Base-by-base conservation (phyloP, 2,329 filamentous ascomycete species). In the Xylariales sp. region DNA sequence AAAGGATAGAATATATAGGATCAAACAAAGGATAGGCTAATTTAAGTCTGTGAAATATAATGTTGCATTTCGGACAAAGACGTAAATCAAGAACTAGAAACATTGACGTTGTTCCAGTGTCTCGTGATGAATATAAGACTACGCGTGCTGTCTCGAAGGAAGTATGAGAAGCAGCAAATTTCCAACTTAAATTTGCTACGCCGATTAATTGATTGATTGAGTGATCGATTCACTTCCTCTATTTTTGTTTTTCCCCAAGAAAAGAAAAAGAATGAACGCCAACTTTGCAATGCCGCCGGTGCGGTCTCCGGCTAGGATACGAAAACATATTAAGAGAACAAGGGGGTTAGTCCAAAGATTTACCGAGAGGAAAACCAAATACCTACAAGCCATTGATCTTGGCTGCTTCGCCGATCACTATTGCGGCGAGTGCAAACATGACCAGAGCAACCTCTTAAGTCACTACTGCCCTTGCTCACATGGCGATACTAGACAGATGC, bases 381-480 rank as follows among this genome's bases (percentile, higher is more conserved):
- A 52, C 12, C 49, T 18, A 28, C 54, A 32, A 46, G 10, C 30
- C 10, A 10, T 50, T 5, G 66, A 60, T 14, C 18, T 57, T 5
- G 2, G 7, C 14, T 41, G 52, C 23, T 36, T 49, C 12, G 5
- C 14, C 1, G 67, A 64, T 14, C 69, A 71, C 34, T 59, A 48
- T n/a, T 69, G 69, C 16, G 12, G n/a, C 30, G 62, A 64, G 34
- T 69, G 69, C 28, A 16, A 53, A 28, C 69, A 69, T 10, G 43
- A 64, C n/a, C 18, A n/a, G n/a, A 39, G 41, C 0, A 46, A 46
- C 0, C 23, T 68, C 3, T 12, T 62, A 7, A 62, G 65, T 6
- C 69, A 71, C 14, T 69, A 69, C 28, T 71, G 66, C 12, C 58
- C 63, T 3, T 70, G 65, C 9, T 55, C 45, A 2, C 69, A 70